Percentiles rank a stretch among this genome's conserved stretches.
Evolutionary conservation across 306 rosid genomes (phyloP).

Genomic region (Fragaria vesca): DNA sequence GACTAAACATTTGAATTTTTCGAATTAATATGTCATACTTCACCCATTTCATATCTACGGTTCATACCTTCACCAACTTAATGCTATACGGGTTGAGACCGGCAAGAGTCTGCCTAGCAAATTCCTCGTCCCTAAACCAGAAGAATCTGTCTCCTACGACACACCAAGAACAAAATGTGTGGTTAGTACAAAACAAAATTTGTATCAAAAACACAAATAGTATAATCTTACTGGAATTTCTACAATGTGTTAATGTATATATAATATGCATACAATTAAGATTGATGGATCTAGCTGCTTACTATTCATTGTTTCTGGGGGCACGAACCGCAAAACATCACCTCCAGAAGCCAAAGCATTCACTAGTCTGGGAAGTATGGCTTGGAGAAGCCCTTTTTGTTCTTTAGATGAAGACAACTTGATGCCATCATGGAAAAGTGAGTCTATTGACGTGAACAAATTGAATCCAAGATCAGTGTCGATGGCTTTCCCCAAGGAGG

Average conservation of each 20-base stretch:
- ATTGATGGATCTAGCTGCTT: not conserved
- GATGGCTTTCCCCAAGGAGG: conserved; percentile 26
- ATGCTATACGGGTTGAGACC: conserved; percentile 82
- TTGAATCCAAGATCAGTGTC: conserved; percentile 38
- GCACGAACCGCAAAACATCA: conserved; percentile 48
- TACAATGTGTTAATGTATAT: too few species aligned
- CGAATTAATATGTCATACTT: not conserved
- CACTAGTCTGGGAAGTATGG: conserved; percentile 44
- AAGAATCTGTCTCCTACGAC: conserved; percentile 73
- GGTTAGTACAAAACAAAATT: not conserved
- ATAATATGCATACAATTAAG: not conserved
- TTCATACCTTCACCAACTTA: conserved; percentile 60
- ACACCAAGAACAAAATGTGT: not conserved
- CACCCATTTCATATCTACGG: not conserved
- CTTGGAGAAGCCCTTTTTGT: conserved; percentile 16
- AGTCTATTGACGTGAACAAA: conserved; percentile 53
- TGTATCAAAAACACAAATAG: not conserved
- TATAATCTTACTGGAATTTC: too few species aligned
- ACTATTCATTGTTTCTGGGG: conserved; percentile 59
- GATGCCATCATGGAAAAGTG: conserved; percentile 51
- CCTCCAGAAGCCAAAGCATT: conserved; percentile 25
- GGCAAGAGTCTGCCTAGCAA: conserved; percentile 80
- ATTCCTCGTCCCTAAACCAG: conserved; percentile 84
- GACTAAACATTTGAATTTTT: not conserved
- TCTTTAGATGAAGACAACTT: conserved; percentile 34